phyloP scores from a whole-genome alignment of 805 yeast species.

The Torulaspora gathmanii region DNA sequence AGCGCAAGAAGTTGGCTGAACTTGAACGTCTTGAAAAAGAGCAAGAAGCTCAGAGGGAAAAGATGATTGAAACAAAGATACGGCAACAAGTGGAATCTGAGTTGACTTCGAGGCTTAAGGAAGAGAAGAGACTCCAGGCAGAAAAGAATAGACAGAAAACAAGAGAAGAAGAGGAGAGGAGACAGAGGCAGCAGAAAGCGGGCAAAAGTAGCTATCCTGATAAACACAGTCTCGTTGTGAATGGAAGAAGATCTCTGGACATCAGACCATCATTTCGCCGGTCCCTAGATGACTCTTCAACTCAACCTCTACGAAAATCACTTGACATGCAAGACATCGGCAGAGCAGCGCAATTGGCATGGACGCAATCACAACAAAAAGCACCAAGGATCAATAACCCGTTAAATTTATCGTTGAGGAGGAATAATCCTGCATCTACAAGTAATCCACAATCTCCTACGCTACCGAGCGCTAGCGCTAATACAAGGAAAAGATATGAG shows the following conservation, averaged over 20 bases:
- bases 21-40: slow-evolving; percentile 15
- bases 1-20: slow-evolving; percentile 15
- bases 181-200: background rate
- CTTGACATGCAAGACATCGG: slow-evolving; percentile 17
- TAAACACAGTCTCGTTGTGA: slow-evolving; percentile 5
- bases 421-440: background rate
- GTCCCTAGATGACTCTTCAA: slow-evolving; percentile 3
- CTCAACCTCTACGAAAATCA: slow-evolving; percentile 8
- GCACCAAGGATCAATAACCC: background rate
- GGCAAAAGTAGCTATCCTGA: slow-evolving; percentile 3
- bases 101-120: slow-evolving; percentile 18
- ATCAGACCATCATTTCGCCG: slow-evolving; percentile 7
- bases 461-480: slow-evolving; percentile 1
- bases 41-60: slow-evolving; percentile 21
- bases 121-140: slow-evolving; percentile 18
- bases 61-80: slow-evolving; percentile 22
- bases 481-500: slow-evolving; percentile 16
- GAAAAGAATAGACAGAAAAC: slow-evolving; percentile 14
- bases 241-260: slow-evolving; percentile 18
- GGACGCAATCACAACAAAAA: slow-evolving; percentile 14
- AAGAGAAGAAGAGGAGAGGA: slow-evolving; percentile 7
- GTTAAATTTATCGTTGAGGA: background rate
- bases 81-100: slow-evolving; percentile 27
- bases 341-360: slow-evolving; percentile 25
- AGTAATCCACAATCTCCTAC: background rate